Evolutionary conservation across 2,329 filamentous ascomycete species (phyloP), one percentile per base, ranked within the genome.

Genomic region (Thielaviopsis euricoi): DNA sequence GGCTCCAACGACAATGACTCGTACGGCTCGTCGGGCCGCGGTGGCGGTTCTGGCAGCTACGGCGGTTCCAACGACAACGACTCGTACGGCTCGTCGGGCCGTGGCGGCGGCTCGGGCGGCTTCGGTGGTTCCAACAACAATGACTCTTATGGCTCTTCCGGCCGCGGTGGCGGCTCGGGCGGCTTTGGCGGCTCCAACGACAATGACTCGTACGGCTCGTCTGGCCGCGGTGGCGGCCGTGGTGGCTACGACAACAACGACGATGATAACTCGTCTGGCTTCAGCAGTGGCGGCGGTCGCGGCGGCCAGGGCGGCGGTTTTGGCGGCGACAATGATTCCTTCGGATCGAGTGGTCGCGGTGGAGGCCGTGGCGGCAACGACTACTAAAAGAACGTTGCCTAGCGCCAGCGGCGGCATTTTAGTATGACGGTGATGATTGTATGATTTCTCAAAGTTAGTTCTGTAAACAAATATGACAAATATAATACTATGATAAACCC

Each of bases 361-460:
- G 29, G 29, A 33, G 29, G 29, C 7, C 29, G 29, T 33, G 63
- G 61, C 54, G 55, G 37, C 50, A 29, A 64, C 25, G 58, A 67
- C 23, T 63, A 68, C 48, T 67, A 66, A 60, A n/a, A n/a, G n/a
- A n/a, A n/a, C n/a, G n/a, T n/a, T n/a, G 25, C 56, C 6, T n/a
- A 10, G 9, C 29, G 29, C 29, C n/a, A 6, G 4, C 29, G 9
- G 29, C 12, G 29, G 29, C 29, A 33, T 33, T n/a, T n/a, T 33
- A 10, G 12, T 33, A 33, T 33, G 29, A 33, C 29, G 29, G 29
- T 33, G 29, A 12, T 50, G 19, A 26, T 26, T 56, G 5, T 40
- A 33, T 33, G 29, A 33, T 33, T 33, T 33, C 29, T 9, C 29
- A 33, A n/a, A 33, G 29, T 33, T 33, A 33, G 29, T 33, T 33